A percentile compares a stretch with the other conserved stretches of the same genome.
These are phyloP conservation scores for Graphilbum fragrans DNA, from an alignment of 2,329 filamentous ascomycete genomes.

Conservation along the genomic window DNA sequence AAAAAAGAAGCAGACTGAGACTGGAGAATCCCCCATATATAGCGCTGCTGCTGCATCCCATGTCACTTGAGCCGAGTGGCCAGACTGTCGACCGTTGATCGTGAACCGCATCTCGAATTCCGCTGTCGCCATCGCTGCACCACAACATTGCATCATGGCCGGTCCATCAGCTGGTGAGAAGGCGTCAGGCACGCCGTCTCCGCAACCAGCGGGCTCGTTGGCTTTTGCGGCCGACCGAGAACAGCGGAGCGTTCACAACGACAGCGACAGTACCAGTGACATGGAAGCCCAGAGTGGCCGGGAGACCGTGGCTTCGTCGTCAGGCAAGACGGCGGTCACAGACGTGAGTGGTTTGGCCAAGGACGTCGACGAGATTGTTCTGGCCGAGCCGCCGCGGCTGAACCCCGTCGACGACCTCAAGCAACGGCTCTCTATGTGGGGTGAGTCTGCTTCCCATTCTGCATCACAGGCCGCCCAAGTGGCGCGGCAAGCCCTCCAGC, in stretches of 20 bases:
- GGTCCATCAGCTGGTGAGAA: constrained; percentile 10
- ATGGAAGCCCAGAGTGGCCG: too few species aligned
- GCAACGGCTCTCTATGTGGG: constrained; percentile 27
- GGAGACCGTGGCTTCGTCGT: too few species aligned
- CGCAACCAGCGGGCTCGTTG: background rate
- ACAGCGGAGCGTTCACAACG: too few species aligned
- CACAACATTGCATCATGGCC: constrained; percentile 19
- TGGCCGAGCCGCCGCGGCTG: constrained; percentile 1
- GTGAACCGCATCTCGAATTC: constrained; percentile 3
- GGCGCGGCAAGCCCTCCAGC: constrained; percentile 12
- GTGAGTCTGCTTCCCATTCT: constrained; percentile 23
- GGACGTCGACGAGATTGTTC: too few species aligned
- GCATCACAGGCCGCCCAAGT: background rate
- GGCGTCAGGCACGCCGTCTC: constrained; percentile 20
- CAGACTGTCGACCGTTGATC: constrained; percentile 9
- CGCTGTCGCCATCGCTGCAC: background rate
- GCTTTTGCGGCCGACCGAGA: background rate
- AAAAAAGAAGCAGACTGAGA: background rate
- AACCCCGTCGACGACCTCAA: constrained; percentile 20
- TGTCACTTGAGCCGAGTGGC: constrained; percentile 2
- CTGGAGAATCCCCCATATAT: too few species aligned
- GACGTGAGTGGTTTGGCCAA: too few species aligned
- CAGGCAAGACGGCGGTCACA: too few species aligned
- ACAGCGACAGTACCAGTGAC: too few species aligned
- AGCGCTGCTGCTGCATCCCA: too few species aligned